Conservation (phyloP, 495 filamentous ascomycete genomes). For the Aspergillus sparsus region DNA sequence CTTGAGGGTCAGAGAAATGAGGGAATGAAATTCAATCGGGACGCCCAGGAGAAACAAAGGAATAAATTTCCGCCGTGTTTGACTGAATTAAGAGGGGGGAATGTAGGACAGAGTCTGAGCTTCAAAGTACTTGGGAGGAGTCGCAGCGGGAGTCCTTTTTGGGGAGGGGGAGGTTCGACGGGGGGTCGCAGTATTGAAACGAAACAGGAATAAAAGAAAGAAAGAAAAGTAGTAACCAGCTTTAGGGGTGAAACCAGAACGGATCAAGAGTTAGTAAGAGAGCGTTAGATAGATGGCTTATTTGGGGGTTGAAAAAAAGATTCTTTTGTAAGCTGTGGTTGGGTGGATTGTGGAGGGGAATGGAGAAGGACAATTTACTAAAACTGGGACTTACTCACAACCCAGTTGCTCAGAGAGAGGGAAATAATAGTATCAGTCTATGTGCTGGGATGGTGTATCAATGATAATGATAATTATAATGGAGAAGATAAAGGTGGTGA, state of each 20-base stretch:
- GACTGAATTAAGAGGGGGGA: slow-evolving; percentile 1
- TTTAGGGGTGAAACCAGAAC: neutral
- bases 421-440: neutral
- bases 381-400: neutral
- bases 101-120: slow-evolving; percentile 5
- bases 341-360: neutral
- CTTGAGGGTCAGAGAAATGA: slow-evolving; percentile 1
- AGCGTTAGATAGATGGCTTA: neutral
- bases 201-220: slow-evolving; percentile 10
- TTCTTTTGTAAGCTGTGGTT: neutral
- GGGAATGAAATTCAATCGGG: neutral
- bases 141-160: slow-evolving; percentile 5
- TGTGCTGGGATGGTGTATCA: neutral
- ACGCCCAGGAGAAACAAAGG: neutral
- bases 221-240: neutral
- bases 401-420: neutral
- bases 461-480: neutral
- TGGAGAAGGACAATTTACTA: neutral
- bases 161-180: slow-evolving; percentile 6
- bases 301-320: neutral
- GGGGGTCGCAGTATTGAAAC: slow-evolving; percentile 4
- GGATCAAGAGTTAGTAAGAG: neutral
- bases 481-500: neutral
- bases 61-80: neutral
- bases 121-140: slow-evolving; percentile 9